These are phyloP conservation scores for Stereum hirsutum DNA, from an alignment of 1,284 basidiomycete genomes.

Conservation along the genomic window DNA sequence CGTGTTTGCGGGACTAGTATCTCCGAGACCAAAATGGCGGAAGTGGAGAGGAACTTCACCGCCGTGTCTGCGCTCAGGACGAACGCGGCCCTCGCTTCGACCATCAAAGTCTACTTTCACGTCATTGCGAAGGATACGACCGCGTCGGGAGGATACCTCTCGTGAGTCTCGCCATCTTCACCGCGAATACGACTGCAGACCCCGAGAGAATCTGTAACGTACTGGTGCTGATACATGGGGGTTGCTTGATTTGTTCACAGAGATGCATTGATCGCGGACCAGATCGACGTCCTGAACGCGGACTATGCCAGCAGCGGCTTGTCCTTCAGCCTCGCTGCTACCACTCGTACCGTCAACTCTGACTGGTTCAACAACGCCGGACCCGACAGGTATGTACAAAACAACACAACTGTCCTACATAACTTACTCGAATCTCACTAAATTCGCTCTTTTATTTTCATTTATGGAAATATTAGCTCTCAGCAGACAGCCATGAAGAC, in stretches of 20 bases:
- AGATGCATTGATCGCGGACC: conserved; percentile 26
- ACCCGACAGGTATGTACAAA: conserved; percentile 17
- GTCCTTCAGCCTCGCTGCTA: conserved; percentile 32
- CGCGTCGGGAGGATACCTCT: conserved; percentile 32
- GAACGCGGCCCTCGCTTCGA: conserved; percentile 21
- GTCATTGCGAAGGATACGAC: conserved; percentile 33
- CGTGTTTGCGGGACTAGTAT: conserved; percentile 33
- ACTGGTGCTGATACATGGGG: background rate
- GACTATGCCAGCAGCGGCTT: conserved; percentile 34
- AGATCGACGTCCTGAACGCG: conserved; percentile 38
- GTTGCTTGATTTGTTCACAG: conserved; percentile 18
- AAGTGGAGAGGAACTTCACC: too few relatives aligned
- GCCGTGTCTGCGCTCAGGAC: conserved; percentile 15
- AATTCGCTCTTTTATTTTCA: background rate
- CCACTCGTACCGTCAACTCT: conserved; percentile 34
- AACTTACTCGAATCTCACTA: too few relatives aligned
- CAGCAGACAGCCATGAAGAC: conserved; percentile 43
- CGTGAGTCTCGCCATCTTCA: conserved; percentile 20
- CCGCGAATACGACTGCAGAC: background rate
- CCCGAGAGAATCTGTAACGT: background rate
- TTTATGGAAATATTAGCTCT: conserved; percentile 4
- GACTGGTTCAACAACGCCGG: conserved; percentile 39
- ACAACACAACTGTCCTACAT: too few relatives aligned
- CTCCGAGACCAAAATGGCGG: conserved; percentile 29
- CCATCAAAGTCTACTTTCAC: conserved; percentile 34